phyloP scores from a whole-genome alignment of 164 flowering plant genomes.

The Vitis rotundifolia region DNA sequence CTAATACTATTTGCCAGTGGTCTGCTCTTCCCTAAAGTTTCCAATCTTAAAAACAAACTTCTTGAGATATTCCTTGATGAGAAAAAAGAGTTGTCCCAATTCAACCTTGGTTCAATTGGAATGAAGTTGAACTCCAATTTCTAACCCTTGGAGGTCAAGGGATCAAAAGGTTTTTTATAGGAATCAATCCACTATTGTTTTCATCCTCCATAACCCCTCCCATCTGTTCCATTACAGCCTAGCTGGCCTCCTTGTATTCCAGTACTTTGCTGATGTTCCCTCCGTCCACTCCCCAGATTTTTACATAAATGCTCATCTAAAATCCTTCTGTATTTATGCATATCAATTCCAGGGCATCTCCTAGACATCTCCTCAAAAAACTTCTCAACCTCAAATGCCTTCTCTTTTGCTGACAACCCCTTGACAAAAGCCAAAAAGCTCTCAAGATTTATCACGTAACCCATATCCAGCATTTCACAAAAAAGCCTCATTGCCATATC shows the following conservation, averaged over 20 bases:
- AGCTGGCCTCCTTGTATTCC: not conserved
- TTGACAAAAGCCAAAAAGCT: slow-evolving; percentile 37
- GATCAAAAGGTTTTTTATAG: too few species aligned
- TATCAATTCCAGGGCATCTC: slow-evolving; percentile 22
- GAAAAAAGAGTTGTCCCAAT: too few species aligned
- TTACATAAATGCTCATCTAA: slow-evolving; percentile 20
- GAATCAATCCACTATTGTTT: too few species aligned
- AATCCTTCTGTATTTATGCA: slow-evolving; percentile 24
- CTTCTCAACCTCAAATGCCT: slow-evolving; percentile 27
- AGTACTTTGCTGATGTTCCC: not conserved
- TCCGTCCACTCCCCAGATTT: not conserved
- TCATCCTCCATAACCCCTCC: not conserved
- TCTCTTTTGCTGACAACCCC: slow-evolving; percentile 29
- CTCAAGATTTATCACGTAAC: slow-evolving; percentile 25
- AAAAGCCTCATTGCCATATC: slow-evolving; percentile 33
- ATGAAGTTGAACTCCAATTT: too few species aligned
- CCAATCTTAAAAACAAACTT: too few species aligned
- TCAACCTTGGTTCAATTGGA: too few species aligned
- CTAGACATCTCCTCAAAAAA: slow-evolving; percentile 30
- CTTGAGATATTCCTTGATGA: too few species aligned
- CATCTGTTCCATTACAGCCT: not conserved
- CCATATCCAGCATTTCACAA: slow-evolving; percentile 28
- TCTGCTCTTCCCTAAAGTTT: too few species aligned
- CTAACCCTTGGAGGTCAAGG: too few species aligned
- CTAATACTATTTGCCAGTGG: too few species aligned